phyloP scores from a whole-genome alignment of 257 asterid genomes.

The Pogostemon cablin region DNA sequence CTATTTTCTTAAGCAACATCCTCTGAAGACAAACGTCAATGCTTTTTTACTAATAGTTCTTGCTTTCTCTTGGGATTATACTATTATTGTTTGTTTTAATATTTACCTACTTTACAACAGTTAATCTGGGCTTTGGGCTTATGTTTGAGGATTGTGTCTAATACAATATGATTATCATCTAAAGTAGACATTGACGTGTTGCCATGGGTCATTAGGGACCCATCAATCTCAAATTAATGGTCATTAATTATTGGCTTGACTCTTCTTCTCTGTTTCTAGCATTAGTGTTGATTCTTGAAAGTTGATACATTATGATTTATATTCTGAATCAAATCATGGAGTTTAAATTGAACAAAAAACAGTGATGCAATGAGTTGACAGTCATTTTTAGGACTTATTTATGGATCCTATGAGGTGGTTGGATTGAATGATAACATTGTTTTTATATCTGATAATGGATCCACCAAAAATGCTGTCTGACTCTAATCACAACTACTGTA shows the following conservation, averaged over 20 bases:
- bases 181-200: background rate
- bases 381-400: background rate
- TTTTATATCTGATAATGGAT: background rate
- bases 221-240: constrained; percentile 5
- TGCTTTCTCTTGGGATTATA: constrained; percentile 4
- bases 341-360: background rate
- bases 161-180: constrained; percentile 14
- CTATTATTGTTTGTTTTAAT: background rate
- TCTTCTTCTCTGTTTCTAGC: background rate
- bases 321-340: background rate
- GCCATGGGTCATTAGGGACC: constrained; percentile 31
- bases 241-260: constrained; percentile 12
- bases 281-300: background rate
- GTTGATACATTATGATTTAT: background rate
- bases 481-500: background rate
- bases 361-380: background rate
- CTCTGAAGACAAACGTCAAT: background rate
- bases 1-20: constrained; percentile 9
- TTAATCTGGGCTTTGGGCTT: background rate
- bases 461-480: background rate
- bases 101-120: background rate
- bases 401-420: background rate
- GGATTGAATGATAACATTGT: background rate
- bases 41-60: background rate
- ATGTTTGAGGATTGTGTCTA: constrained; percentile 1